Evolutionary conservation across 2,329 filamentous ascomycete species (phyloP).

Genomic region (Colletotrichum chlorophyti): DNA sequence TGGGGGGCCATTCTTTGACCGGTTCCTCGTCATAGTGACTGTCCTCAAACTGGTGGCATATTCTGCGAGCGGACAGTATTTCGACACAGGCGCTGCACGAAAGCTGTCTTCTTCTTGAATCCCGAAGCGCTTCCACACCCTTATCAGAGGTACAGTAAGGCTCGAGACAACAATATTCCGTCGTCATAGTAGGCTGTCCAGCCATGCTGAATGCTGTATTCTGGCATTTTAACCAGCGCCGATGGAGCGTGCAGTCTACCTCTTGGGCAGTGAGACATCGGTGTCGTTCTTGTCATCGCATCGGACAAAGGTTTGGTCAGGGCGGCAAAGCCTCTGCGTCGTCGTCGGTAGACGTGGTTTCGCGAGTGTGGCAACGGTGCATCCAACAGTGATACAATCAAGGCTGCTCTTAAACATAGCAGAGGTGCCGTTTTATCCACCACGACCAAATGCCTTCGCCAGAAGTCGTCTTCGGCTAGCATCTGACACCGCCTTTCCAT

Average conservation of each 20-base stretch:
- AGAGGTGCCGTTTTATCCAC: not conserved
- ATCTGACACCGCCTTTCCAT: conserved; percentile 1
- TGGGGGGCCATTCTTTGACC: no score
- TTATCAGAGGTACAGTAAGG: no score
- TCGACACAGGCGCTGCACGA: no score
- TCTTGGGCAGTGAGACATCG: conserved; percentile 4
- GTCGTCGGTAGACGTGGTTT: not conserved
- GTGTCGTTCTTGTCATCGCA: not conserved
- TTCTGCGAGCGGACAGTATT: no score
- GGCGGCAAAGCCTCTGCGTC: not conserved
- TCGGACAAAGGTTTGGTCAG: not conserved
- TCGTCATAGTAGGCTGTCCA: not conserved
- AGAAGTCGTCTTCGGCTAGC: not conserved
- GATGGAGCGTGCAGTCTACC: not conserved
- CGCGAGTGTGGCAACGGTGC: not conserved
- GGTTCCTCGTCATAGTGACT: no score
- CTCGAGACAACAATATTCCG: not conserved
- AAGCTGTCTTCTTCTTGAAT: no score
- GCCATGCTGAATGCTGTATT: not conserved
- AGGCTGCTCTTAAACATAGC: not conserved
- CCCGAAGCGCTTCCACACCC: no score
- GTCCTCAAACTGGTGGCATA: no score
- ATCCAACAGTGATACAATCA: not conserved
- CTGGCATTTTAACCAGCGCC: not conserved
- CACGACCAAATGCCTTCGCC: not conserved